Evolutionary conservation across 352 stramenopile genomes (phyloP).

Genomic region (Aphanomyces stellatus): DNA sequence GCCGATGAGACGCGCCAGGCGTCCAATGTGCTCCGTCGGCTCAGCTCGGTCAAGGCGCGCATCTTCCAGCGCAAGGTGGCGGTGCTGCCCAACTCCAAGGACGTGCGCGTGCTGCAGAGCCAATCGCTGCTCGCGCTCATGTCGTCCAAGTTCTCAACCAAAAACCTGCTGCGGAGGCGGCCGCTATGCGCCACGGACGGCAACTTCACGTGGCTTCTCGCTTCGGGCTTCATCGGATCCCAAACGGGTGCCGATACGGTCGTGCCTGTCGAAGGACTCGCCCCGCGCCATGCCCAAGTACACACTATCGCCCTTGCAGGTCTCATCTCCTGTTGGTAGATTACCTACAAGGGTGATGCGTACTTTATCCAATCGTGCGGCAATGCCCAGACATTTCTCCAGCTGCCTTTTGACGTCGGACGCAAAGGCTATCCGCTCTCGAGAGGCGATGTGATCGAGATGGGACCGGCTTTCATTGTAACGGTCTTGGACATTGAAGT

Average conservation of each 20-base stretch:
- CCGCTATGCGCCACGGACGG: not conserved
- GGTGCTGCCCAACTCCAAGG: not conserved
- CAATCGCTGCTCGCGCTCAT: not conserved
- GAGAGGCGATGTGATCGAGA: slow-evolving; percentile 7
- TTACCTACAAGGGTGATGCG: not conserved
- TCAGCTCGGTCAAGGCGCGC: not conserved
- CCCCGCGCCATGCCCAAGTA: not conserved
- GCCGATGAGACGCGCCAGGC: no score
- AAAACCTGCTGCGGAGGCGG: not conserved
- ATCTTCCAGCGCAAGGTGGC: not conserved
- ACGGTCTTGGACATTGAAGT: slow-evolving; percentile 8
- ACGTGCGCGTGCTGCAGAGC: not conserved
- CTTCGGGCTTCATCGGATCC: not conserved
- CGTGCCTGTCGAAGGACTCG: not conserved
- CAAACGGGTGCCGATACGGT: not conserved
- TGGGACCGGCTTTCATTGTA: not conserved
- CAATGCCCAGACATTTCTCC: not conserved
- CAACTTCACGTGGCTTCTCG: not conserved
- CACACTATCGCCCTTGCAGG: not conserved
- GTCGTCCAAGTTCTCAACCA: not conserved
- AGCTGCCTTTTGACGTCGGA: not conserved
- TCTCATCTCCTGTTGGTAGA: not conserved
- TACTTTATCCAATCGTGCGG: slow-evolving; percentile 9
- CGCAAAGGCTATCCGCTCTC: not conserved
- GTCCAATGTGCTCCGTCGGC: no score